Base-by-base conservation (phyloP, 139 green algal species). In the Limnomonas spitsbergensis region DNA sequence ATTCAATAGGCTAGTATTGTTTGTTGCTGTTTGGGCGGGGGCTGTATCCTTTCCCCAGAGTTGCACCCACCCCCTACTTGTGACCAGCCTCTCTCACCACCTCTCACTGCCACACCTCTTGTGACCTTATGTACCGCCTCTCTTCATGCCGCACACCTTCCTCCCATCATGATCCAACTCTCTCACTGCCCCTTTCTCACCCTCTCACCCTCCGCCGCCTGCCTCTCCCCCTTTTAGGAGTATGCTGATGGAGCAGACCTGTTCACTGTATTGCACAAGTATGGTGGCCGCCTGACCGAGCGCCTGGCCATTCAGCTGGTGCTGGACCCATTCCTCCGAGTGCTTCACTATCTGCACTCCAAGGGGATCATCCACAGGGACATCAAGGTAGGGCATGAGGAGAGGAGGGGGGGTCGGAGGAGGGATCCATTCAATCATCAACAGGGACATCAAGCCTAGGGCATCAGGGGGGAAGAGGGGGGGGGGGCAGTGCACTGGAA, bases 231-330 rank as follows among this genome's bases (percentile, higher is more conserved):
- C n/a, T n/a, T n/a, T n/a, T n/a, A 90, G 81, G 86, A 90, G 79
- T 90, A 88, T 47, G 83, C 83, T 2, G 83, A 90, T 75, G 86
- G 86, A 26, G 70, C 68, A 20, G 86, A 90, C 83, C 81, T 90
- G 29, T 88, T 90, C 75, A 85, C 47, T 27, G 78, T 90, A 74
- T 70, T 88, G 81, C 81, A 90, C 66, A 87, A 88, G 77, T 87
- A 90, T 47, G 86, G 86, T 31, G 86, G 86, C 61, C 77, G 83
- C 20, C 79, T 90, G 39, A 84, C 67, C 40, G 86, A 90, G 83
- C 80, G 83, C 1, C 68, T 90, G 36, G 86, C 86, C n/a, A 83
- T 90, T 52, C 86, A 90, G 81, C 78, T 88, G 73, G 86, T 90
- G 42, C 83, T 90, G 73, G 86, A 90, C 47, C 86, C 86, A 38